Evolutionary conservation across 108 stramenopile genomes (phyloP).

Genomic region (Nitzschia sp.): DNA sequence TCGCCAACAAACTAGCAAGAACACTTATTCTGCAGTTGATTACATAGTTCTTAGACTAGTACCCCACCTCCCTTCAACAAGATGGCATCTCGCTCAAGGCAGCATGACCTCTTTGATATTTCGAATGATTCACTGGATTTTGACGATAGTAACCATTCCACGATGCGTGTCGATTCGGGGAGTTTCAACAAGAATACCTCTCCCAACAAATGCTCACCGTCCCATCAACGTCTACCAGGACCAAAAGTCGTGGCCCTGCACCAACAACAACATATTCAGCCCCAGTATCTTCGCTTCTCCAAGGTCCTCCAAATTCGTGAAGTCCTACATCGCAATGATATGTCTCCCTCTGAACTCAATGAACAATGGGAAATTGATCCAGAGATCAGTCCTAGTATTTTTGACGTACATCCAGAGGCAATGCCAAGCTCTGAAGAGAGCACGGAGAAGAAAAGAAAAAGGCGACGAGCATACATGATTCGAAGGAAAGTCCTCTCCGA

Average conservation of each 20-base stretch:
- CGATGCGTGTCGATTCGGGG: background rate
- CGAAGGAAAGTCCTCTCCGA: background rate
- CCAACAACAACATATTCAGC: background rate
- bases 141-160: background rate
- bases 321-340: conserved; percentile 6
- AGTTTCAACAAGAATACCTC: background rate
- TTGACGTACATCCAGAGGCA: conserved; percentile 1
- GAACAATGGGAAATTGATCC: background rate
- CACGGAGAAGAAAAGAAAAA: background rate
- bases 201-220: no score
- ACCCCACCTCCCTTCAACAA: no score
- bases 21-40: no score
- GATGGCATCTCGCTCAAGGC: background rate
- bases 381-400: background rate
- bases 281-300: background rate
- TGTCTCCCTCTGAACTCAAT: background rate
- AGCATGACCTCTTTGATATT: background rate
- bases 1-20: no score
- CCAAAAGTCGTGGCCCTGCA: no score
- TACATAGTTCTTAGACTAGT: no score
- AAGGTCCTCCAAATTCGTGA: conserved; percentile 3
- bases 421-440: background rate
- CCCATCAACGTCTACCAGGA: no score
- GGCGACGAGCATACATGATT: background rate
- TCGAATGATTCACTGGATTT: background rate